Evolutionary conservation across 306 rosid genomes (phyloP), one percentile per base, ranked within the genome.

Genomic region (Macrotyloma uniflorum): DNA sequence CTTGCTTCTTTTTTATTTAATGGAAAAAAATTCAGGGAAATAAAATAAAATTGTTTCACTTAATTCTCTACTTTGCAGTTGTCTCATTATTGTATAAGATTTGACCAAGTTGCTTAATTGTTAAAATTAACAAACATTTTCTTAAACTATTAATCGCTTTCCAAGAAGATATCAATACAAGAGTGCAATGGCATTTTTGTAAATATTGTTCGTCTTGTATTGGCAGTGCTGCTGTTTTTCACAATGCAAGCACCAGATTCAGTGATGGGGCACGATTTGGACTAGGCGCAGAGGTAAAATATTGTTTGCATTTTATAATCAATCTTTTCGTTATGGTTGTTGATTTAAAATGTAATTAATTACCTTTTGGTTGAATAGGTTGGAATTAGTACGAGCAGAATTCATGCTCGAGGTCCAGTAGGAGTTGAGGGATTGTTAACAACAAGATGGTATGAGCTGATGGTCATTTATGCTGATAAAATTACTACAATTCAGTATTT

Each of bases 341-440:
- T 53, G 28, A 72, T 33, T 43, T 59, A 74, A 59, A 62, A 58
- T 35, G 14, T 19, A 46, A 55, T 38, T 57, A n/a, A n/a, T n/a
- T 12, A 26, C 13, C 66, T 36, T 62, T 22, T n/a, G 23, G 43
- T 30, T 61, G 43, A 61, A 72, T 77, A 96, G 99, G 99, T 96
- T 47, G 99, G 99, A 67, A 90, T 91, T 73, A 96, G 99, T 89
- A 96, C 99, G 54, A 88, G 99, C 86, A 85, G 99, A 58, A 93
- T 96, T 84, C 99, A 96, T 74, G 98, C 99, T 49, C 93, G 99
- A 32, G 99, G 99, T 74, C 99, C 99, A 0, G 99, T 96, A 13
- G 99, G 99, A 90, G 98, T 96, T 40, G 99, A 93, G 81, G 99
- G 99, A 83, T 78, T 96, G 76, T 82, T 96, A 84, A 96, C 99